phyloP scores from a whole-genome alignment of 2,329 filamentous ascomycete species.

The Amesomyces nigricolor region DNA sequence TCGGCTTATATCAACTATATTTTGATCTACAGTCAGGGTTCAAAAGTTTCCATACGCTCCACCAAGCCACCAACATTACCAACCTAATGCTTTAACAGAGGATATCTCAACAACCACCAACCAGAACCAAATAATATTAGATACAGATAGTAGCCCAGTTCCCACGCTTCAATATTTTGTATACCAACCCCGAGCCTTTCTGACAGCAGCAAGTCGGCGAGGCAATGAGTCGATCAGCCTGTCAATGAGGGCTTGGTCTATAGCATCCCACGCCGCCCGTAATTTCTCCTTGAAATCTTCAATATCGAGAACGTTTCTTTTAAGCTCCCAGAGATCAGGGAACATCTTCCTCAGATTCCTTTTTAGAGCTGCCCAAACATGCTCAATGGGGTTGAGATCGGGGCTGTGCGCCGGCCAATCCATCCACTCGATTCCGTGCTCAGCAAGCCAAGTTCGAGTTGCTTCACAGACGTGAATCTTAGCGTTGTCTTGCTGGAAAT shows the following conservation, averaged over 20 bases:
- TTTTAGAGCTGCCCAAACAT: conserved; percentile 2
- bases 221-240: not conserved
- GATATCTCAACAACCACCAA: too few relatives aligned
- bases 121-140: too few relatives aligned
- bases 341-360: not conserved
- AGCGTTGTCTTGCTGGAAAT: not conserved
- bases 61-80: too few relatives aligned
- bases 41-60: too few relatives aligned
- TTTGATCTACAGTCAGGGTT: too few relatives aligned
- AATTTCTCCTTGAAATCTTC: not conserved
- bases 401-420: not conserved
- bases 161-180: too few relatives aligned
- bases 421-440: not conserved
- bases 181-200: too few relatives aligned
- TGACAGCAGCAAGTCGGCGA: too few relatives aligned
- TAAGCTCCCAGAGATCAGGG: not conserved
- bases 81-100: too few relatives aligned
- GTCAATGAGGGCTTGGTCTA: not conserved
- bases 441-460: not conserved
- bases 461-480: not conserved
- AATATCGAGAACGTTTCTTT: not conserved
- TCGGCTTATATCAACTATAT: too few relatives aligned
- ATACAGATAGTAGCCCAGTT: too few relatives aligned
- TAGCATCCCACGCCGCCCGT: not conserved
- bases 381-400: conserved; percentile 7